Evolutionary conservation across 441 rosid genomes (phyloP), one percentile per base, ranked within the genome.

Genomic region (Populus hybrid): DNA sequence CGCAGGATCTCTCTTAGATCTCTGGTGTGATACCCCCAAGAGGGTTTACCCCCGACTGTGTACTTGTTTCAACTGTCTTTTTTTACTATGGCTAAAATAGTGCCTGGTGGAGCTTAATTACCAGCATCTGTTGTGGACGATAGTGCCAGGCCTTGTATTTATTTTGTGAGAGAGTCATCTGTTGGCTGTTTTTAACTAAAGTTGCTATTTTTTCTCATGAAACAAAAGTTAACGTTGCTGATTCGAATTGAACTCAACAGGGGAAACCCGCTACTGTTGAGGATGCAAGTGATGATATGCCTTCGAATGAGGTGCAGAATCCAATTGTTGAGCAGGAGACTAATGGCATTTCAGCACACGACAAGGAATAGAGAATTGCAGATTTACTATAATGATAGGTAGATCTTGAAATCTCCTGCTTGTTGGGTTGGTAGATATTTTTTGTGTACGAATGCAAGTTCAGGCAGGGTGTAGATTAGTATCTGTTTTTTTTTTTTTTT

Each of bases 211-310:
- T 21, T 23, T 10, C 28, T 63, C 26, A 21, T 9, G 66, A 63
- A 63, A 8, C 10, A 59, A 59, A 7, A 59, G n/a, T 59, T n/a
- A 63, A 71, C 32, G 21, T 18, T 75, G 24, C 69, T 65, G 12
- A 75, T 21, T 24, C 1, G 35, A 70, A 57, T 78, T 61, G 35
- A 61, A 71, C 65, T 70, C 73, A 38, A 67, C 88, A 88, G 90
- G 92, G 83, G 12, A 91, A 88, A 69, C 75, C 90, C 6, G 20
- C 72, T 21, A 80, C 65, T 72, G 75, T 14, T n/a, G 92, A 85
- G 8, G 87, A 69, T 66, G 63, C 77, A 20, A 77, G 66, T 30
- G 81, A 84, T 23, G 87, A 57, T 70, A 91, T 88, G 79, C 53
- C 85, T 59, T 59, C 85, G 7, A 72, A 50, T 9, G 86, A 84